These are phyloP conservation scores for Talaromyces pinophilus DNA, from an alignment of 2,329 filamentous ascomycete species.

Conservation along the genomic window DNA sequence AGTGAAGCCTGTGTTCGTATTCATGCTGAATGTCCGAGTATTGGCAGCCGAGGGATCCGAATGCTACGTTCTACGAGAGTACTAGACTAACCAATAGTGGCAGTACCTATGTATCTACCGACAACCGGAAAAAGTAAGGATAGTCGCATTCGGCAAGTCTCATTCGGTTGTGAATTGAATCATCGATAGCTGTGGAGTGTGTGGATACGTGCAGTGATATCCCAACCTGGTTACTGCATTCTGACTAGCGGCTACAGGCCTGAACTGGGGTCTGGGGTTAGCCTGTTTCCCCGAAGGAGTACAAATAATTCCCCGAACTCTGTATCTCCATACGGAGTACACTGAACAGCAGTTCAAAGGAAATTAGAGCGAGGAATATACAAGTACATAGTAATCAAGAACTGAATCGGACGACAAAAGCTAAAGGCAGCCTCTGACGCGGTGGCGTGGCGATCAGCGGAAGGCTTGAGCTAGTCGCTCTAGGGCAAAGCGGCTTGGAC, in stretches of 20 bases:
- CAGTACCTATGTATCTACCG: background rate
- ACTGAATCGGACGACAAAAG: background rate
- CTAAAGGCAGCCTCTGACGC: slow-evolving; percentile 13
- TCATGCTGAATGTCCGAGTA: background rate
- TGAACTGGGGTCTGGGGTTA: background rate
- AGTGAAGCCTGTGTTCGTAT: background rate
- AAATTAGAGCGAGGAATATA: background rate
- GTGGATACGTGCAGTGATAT: background rate
- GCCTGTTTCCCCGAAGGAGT: background rate
- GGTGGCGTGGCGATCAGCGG: slow-evolving; percentile 18
- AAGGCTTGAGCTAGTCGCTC: slow-evolving; percentile 2
- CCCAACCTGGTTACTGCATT: background rate
- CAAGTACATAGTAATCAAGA: background rate
- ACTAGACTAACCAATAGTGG: background rate
- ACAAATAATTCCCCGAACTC: background rate
- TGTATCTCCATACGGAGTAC: too few relatives aligned
- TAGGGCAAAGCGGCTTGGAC: background rate
- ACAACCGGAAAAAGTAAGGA: slow-evolving; percentile 12
- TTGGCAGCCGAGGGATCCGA: slow-evolving; percentile 8
- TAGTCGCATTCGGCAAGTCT: slow-evolving; percentile 8
- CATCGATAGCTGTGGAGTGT: background rate
- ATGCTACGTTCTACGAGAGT: background rate
- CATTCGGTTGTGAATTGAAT: background rate
- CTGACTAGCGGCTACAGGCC: background rate
- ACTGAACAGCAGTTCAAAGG: background rate